Conservation (phyloP, 2,329 filamentous ascomycete genomes). For the Colletotrichum filicis region DNA sequence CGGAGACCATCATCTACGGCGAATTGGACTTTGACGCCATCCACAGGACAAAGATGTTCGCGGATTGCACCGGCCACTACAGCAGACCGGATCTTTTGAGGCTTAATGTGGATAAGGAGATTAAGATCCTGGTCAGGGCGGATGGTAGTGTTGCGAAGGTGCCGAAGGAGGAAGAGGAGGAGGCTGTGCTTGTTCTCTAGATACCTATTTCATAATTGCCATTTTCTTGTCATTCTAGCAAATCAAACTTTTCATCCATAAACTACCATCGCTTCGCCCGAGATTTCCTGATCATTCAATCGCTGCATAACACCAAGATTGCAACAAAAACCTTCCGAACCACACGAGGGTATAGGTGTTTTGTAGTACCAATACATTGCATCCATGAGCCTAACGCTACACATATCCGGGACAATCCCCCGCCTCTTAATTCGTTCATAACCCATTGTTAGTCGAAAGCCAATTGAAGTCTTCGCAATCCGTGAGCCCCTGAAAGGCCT, state of each 20-base stretch:
- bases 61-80: constrained; percentile 51
- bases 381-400: neutral
- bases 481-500: constrained; percentile 8
- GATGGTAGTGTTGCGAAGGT: neutral
- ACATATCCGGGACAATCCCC: too few relatives aligned
- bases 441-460: neutral
- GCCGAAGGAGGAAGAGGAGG: neutral
- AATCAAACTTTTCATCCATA: neutral
- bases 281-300: too few relatives aligned
- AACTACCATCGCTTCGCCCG: neutral
- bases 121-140: neutral
- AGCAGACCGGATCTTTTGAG: constrained; percentile 53
- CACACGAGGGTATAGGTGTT: too few relatives aligned
- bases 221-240: neutral
- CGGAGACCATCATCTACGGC: constrained; percentile 61
- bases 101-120: constrained; percentile 35
- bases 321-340: too few relatives aligned
- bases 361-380: too few relatives aligned
- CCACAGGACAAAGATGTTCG: constrained; percentile 51
- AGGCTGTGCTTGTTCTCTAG: neutral
- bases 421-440: neutral
- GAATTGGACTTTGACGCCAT: constrained; percentile 60
- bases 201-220: neutral
- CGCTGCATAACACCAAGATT: too few relatives aligned
- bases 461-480: constrained; percentile 26